phyloP scores from a whole-genome alignment of 163 green algal species.

The Chlamydomonas reinhardtii region DNA sequence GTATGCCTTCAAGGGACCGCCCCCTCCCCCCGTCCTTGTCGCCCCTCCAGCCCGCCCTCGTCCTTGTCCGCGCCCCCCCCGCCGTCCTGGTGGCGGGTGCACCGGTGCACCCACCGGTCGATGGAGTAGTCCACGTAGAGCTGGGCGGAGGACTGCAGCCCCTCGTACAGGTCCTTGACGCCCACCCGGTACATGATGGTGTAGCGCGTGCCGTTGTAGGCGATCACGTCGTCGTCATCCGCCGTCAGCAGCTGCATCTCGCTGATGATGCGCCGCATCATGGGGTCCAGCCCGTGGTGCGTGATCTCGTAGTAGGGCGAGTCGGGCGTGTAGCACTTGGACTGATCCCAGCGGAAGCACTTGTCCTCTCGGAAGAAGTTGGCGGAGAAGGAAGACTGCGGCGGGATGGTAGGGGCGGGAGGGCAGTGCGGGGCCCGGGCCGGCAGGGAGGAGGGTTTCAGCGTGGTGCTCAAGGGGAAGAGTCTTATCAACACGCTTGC shows the following conservation, averaged over 20 bases:
- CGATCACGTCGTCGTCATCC: constrained; percentile 7
- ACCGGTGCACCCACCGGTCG: background rate
- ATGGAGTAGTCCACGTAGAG: constrained; percentile 47
- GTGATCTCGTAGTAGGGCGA: constrained; percentile 42
- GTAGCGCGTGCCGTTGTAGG: constrained; percentile 41
- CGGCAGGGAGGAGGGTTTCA: no score
- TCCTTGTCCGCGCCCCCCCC: no score
- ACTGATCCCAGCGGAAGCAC: constrained; percentile 41
- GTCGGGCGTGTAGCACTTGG: constrained; percentile 15
- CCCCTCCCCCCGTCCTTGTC: no score
- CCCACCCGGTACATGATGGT: constrained; percentile 31
- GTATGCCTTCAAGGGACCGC: no score
- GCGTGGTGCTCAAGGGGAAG: no score
- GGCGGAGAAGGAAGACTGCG: constrained; percentile 13
- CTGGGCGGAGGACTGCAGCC: constrained; percentile 17
- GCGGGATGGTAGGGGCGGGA: no score
- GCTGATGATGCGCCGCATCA: constrained; percentile 39
- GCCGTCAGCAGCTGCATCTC: constrained; percentile 40
- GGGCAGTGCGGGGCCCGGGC: no score
- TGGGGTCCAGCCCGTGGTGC: constrained; percentile 35
- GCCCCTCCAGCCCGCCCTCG: no score
- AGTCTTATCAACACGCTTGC: no score
- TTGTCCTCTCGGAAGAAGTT: constrained; percentile 28
- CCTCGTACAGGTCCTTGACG: constrained; percentile 23
- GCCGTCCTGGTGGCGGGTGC: no score